Evolutionary conservation across 768 basidiomycete species (phyloP), one percentile per base, ranked within the genome.

Genomic region (Mycena polygramma): DNA sequence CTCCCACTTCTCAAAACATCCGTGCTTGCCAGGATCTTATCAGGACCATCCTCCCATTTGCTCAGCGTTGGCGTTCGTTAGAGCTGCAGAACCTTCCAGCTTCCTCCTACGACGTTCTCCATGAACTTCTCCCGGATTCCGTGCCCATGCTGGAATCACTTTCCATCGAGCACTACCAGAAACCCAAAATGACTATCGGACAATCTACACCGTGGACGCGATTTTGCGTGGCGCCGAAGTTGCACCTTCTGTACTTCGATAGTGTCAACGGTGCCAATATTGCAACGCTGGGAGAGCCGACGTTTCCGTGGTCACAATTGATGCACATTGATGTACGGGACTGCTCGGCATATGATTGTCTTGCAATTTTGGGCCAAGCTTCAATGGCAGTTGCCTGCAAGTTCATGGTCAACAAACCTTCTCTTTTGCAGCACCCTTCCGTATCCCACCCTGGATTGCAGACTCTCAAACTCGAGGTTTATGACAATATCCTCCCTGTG

Each of bases 31-130:
- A 53, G 15, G 43, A 59, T 4, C 49, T 66, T 9, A 13, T 66
- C 19, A 17, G 11, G 9, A 52, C 20, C 15, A 58, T 66, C 11
- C 14, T 59, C 8, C 57, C 65, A 10, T 54, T 45, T 22, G 37
- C 66, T 15, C 22, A 45, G 5, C 66, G 57, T 20, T 67, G 57
- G 58, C 58, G 49, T n/a, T 53, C n/a, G n/a, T 36, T 67, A 51
- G 66, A 67, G n/a, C 10, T 67, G 7, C 37, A 37, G 0, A 13
- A 43, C 13, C 15, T 67, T 24, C 57, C 58, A 7, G 26, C 19
- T 19, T 8, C 13, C 7, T 52, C 22, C 20, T 54, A 45, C 58
- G 30, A 60, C n/a, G 26, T 36, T 24, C 14, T 67, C 19, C 15
- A 35, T 24, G 11, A 11, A 1, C n/a, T 60, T 52, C 37, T 46